Base-by-base conservation (phyloP, 2,329 filamentous ascomycete genomes). In the Botryotinia convoluta region DNA sequence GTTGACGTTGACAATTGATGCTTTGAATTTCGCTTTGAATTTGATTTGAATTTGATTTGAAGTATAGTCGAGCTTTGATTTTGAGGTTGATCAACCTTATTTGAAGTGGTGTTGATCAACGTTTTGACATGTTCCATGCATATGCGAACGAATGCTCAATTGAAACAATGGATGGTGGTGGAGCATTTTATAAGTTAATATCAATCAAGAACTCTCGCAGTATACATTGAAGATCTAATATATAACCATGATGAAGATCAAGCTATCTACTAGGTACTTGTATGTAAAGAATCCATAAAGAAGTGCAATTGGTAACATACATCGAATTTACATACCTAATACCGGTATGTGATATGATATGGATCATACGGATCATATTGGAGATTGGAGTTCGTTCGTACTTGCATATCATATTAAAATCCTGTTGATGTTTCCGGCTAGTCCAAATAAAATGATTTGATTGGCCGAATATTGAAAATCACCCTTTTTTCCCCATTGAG, bases 211-310 rank as follows among this genome's bases (percentile, higher is more conserved):
- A 32, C 61, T 29, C 61, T 29, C 20, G 18, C n/a, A 32, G 39
- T n/a, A 2, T n/a, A 26, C n/a, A 32, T 20, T 29, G 37, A 63
- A 64, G n/a, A 45, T 64, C n/a, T 26, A 45, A 44, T 32, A 22
- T 64, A 64, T 32, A 64, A 32, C 61, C 61, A 64, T 64, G 61
- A 29, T 32, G 61, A 45, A 64, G 61, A 64, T 45, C 61, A 64
- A 45, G 61, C n/a, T 32, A 10, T 32, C 3, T 4, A 9, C 51
- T 29, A 1, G 51, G n/a, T 29, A 29, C 51, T 3, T 18, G 12
- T 14, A 54, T 8, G 1, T 54, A 16, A 7, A 29, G 18, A 63
- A 63, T 44, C 26, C 26, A 29, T 44, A 26, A 20, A 39, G 37
- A 42, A 62, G 14, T 16, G 26, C 32, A 42, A 10, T 51, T 26